Base-by-base conservation (phyloP, 352 stramenopile species). In the Globisporangium barbulae region DNA sequence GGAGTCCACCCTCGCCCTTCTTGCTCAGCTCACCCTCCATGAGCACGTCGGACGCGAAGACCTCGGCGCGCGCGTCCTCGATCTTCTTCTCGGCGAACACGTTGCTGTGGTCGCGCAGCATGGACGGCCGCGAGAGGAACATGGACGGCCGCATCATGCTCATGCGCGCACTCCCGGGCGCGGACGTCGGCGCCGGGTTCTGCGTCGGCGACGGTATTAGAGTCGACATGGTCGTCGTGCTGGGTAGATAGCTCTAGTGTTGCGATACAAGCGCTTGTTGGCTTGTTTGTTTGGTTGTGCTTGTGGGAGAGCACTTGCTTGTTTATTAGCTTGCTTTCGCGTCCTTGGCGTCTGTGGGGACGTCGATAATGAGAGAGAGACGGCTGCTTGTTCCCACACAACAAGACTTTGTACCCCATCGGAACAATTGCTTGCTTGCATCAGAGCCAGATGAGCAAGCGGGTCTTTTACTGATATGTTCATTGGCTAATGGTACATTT, bases 11-110 rank as follows among this genome's bases (percentile, higher is more conserved):
- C 63, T 87, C 77, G 47, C 82, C 82, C 58, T 88, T 91, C 65
- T 91, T 91, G 35, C 71, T 78, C 7, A 91, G 65, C 57, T 85
- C 72, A 2, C 82, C 79, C 57, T 91, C 79, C 79, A 91, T 91
- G 35, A 91, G 65, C 57, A 89, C 76, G 58, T 91, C 82, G 49
- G 61, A 86, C 12, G 75, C 55, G 63, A 91, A 91, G 21, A 91
- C 67, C 48, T 80, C 73, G 28, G 78, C 58, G 50, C 81, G 67
- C 15, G 76, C 74, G 67, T 89, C 77, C 50, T 78, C 64, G 59
- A 91, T 73, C 65, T 89, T 89, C 35, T 70, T 64, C 33, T 89
- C 71, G 1, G 70, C 74, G 65, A 91, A 91, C 30, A 88, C 75
- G 71, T 89, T 83, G 59, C 75, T 83, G 57, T 73, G 48, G 68